Base-by-base conservation (phyloP, 768 basidiomycete species). In the Lyophyllum atratum region DNA sequence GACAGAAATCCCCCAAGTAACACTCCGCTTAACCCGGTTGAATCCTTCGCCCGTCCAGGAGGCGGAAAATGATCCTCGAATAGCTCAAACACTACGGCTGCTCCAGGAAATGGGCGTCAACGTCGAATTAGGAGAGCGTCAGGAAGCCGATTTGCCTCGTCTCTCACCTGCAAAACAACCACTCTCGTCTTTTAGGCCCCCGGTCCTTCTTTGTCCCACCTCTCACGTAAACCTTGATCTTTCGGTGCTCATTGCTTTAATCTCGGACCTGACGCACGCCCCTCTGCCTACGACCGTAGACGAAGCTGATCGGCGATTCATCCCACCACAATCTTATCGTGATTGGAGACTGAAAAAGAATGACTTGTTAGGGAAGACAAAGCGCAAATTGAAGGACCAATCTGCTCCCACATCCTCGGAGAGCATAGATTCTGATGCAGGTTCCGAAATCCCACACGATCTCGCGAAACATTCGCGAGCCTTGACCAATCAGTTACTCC, bases 251-350 rank as follows among this genome's bases (percentile, higher is more conserved):
- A 89, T 96, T 52, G 93, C 94, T 0, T 79, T 95, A 26, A 80
- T 91, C 42, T 92, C 90, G 11, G 92, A 93, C 59, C 84, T 92
- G 50, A 88, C 90, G 0, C 93, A 95, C 69, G 77, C 86, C 0
- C 76, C 80, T 1, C 74, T 93, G 0, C 93, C 93, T 0, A 40
- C 57, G 0, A 76, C 79, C 0, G 61, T 79, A 0, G 80, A 82
- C 14, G 87, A 86, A 31, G 85, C 91, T 0, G 76, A 84, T 19
- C 66, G 70, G 12, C 80, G 89, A 4, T 95, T 92, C 64, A 76
- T 84, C 10, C 84, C 87, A 3, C 75, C 85, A 0, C 74, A 76
- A 29, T 74, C 76, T 43, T 85, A 87, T 57, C 72, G 81, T 10
- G 80, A 83, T 57, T 88, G 87, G 87, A 87, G 86, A 67, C 64